These are phyloP conservation scores for Colletotrichum sojae DNA, from an alignment of 2,329 filamentous ascomycete species.

Conservation along the genomic window DNA sequence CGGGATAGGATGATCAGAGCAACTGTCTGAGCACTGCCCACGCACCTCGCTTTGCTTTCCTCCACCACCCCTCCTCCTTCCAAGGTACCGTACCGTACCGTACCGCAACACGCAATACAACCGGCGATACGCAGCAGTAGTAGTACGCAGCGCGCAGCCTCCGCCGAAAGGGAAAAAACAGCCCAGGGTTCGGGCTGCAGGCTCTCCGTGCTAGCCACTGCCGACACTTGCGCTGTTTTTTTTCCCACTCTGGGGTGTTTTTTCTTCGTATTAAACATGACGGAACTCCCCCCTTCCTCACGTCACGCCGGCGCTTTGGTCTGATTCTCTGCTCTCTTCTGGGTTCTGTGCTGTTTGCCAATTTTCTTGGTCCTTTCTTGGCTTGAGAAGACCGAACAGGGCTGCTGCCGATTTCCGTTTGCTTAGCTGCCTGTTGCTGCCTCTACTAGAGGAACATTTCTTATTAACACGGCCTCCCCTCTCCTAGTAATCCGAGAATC, in stretches of 20 bases:
- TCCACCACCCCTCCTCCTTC: not conserved
- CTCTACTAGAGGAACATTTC: too few relatives aligned
- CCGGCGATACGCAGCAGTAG: slow-evolving; percentile 1
- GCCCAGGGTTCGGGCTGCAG: slow-evolving; percentile 27
- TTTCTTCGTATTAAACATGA: slow-evolving; percentile 35
- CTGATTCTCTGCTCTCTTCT: slow-evolving; percentile 19
- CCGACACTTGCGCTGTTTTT: slow-evolving; percentile 27
- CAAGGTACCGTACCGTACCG: not conserved
- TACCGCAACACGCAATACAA: not conserved
- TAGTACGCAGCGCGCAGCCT: slow-evolving; percentile 17
- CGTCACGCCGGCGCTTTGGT: slow-evolving; percentile 23
- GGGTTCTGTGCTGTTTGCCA: slow-evolving; percentile 19
- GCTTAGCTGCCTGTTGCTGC: not conserved
- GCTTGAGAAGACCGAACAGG: slow-evolving; percentile 3
- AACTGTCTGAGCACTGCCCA: slow-evolving; percentile 37
- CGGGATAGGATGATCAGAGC: slow-evolving; percentile 39
- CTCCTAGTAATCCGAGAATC: slow-evolving; percentile 35
- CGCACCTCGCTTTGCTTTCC: slow-evolving; percentile 20
- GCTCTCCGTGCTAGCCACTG: slow-evolving; percentile 15
- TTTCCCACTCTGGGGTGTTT: not conserved
- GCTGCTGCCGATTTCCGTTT: slow-evolving; percentile 28
- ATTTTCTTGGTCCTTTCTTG: slow-evolving; percentile 20
- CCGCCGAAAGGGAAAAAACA: not conserved
- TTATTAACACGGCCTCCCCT: slow-evolving; percentile 29
- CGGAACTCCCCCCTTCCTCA: slow-evolving; percentile 26